Evolutionary conservation across 306 rosid genomes (phyloP).

Genomic region (Vigna angularis): DNA sequence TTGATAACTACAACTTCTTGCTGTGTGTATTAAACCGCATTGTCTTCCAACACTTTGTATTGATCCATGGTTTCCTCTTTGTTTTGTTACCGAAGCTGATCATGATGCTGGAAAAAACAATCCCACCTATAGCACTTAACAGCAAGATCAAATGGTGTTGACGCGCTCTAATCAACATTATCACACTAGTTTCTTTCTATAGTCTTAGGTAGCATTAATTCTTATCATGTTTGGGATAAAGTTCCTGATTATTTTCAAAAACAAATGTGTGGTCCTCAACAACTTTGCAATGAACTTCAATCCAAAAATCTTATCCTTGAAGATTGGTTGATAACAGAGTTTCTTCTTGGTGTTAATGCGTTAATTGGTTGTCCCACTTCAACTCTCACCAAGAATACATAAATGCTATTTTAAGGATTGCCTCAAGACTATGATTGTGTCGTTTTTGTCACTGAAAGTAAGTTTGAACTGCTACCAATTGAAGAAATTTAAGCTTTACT

Average conservation of each 20-base stretch:
- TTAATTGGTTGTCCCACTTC: not conserved
- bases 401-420: not conserved
- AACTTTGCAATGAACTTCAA: not conserved
- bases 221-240: not conserved
- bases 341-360: not conserved
- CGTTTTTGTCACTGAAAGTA: not conserved
- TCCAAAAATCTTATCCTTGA: not conserved
- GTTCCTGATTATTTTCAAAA: not conserved
- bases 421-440: not conserved
- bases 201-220: not conserved
- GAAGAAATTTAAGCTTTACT: too few species aligned
- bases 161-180: too few species aligned
- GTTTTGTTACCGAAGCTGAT: not conserved
- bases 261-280: too few species aligned
- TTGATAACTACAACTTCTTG: too few species aligned
- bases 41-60: too few species aligned
- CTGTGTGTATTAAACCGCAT: too few species aligned
- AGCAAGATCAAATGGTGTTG: too few species aligned
- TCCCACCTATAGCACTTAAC: not conserved
- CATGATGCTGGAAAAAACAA: too few species aligned
- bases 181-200: not conserved
- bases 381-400: not conserved
- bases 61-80: not conserved
- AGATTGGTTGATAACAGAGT: not conserved
- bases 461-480: too few species aligned